Conservation (phyloP, 805 yeast genomes). For the Pichia occidentalis region DNA sequence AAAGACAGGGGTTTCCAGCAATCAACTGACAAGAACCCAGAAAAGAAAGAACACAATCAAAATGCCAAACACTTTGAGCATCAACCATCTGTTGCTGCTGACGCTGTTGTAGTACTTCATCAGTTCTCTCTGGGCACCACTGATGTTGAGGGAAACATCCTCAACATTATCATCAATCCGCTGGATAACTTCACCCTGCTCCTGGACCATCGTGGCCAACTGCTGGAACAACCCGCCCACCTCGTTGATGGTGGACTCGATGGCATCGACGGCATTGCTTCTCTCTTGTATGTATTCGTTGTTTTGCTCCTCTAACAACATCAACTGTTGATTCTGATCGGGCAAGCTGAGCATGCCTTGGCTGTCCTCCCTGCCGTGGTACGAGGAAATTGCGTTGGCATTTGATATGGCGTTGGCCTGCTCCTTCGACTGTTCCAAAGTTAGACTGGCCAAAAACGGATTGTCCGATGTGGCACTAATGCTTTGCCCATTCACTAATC, state of each 20-base stretch:
- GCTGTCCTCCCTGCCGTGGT: conserved; percentile 31
- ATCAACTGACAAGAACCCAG: conserved; percentile 70
- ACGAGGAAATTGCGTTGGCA: no score
- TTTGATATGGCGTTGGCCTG: no score
- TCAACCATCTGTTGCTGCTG: conserved; percentile 87
- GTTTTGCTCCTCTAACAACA: conserved; percentile 80
- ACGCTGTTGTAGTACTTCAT: conserved; percentile 84
- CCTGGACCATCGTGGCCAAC: conserved; percentile 94
- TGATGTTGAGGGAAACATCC: conserved; percentile 81
- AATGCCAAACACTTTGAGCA: conserved; percentile 82
- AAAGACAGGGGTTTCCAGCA: no score
- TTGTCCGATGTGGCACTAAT: conserved; percentile 27
- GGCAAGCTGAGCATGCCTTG: conserved; percentile 65
- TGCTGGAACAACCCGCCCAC: conserved; percentile 93
- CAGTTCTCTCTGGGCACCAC: conserved; percentile 92
- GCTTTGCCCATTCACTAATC: no score
- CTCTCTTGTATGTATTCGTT: conserved; percentile 74
- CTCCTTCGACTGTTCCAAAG: no score
- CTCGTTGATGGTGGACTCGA: conserved; percentile 94
- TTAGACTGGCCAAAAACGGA: conserved; percentile 30
- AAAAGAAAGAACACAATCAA: conserved; percentile 66
- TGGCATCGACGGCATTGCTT: conserved; percentile 87
- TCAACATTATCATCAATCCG: conserved; percentile 93
- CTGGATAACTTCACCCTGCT: conserved; percentile 94
- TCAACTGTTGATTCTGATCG: conserved; percentile 74